phyloP scores from a whole-genome alignment of 192 early-diverging fungal genomes.

The Coemansia sp. region DNA sequence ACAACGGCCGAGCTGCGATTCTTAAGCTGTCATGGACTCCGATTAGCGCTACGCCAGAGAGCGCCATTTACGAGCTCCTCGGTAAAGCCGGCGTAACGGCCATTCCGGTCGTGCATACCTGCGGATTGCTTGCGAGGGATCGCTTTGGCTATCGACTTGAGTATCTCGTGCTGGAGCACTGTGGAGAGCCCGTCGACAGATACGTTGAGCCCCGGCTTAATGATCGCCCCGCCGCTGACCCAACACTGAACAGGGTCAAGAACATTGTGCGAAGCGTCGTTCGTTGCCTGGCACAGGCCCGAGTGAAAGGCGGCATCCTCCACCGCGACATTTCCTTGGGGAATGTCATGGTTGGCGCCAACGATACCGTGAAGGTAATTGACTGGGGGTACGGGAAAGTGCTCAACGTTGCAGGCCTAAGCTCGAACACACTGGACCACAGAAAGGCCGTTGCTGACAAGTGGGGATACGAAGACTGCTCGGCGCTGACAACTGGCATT shows the following conservation, averaged over 20 bases:
- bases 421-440: background rate
- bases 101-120: background rate
- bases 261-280: background rate
- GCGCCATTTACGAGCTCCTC: constrained; percentile 7
- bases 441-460: background rate
- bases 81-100: background rate
- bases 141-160: background rate
- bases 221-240: background rate
- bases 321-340: constrained; percentile 29
- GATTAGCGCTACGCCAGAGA: background rate
- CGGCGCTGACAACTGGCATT: background rate
- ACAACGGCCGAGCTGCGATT: background rate
- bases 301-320: background rate
- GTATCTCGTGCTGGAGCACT: constrained; percentile 6
- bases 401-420: background rate
- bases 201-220: background rate
- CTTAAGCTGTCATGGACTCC: constrained; percentile 11
- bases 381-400: constrained; percentile 23
- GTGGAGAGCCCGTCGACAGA: background rate
- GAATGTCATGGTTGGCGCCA: background rate
- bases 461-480: background rate
- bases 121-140: background rate
- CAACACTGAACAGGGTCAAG: background rate
- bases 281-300: background rate
- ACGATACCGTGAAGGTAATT: background rate